A percentile compares a stretch with the other conserved stretches of the same genome.
These are phyloP conservation scores for Nemania serpens DNA, from an alignment of 2,329 filamentous ascomycete species.

Conservation along the genomic window DNA sequence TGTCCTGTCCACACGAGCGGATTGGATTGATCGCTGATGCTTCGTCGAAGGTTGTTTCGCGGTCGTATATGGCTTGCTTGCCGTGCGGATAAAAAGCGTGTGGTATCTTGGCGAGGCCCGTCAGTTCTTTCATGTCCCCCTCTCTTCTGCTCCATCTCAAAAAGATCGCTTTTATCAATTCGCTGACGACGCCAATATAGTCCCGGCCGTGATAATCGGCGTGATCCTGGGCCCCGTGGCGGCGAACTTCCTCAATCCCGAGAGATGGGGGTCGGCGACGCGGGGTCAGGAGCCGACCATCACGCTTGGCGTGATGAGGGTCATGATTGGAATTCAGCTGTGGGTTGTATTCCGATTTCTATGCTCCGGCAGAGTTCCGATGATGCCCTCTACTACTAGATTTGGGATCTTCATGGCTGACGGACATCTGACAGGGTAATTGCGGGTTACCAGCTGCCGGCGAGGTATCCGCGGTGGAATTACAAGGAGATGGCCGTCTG, in stretches of 20 bases:
- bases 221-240: constrained; percentile 59
- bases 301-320: constrained; percentile 56
- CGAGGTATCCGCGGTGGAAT: constrained; percentile 55
- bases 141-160: no score
- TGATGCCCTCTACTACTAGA: not conserved
- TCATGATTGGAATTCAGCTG: constrained; percentile 67
- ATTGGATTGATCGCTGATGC: constrained; percentile 9
- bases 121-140: constrained; percentile 40
- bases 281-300: constrained; percentile 45
- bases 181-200: constrained; percentile 39
- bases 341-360: constrained; percentile 32
- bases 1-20: no score
- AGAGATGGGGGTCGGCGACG: constrained; percentile 46
- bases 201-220: constrained; percentile 60
- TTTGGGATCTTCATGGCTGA: not conserved
- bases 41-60: constrained; percentile 49
- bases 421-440: constrained; percentile 47
- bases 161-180: not conserved
- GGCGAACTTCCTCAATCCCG: constrained; percentile 56
- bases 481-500: constrained; percentile 60
- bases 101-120: constrained; percentile 61
- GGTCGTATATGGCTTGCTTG: constrained; percentile 54
- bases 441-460: constrained; percentile 64
- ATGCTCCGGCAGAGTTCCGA: not conserved
- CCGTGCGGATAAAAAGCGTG: constrained; percentile 56